Conservation (phyloP, 164 flowering plant genomes). For the Brasenia schreberi region DNA sequence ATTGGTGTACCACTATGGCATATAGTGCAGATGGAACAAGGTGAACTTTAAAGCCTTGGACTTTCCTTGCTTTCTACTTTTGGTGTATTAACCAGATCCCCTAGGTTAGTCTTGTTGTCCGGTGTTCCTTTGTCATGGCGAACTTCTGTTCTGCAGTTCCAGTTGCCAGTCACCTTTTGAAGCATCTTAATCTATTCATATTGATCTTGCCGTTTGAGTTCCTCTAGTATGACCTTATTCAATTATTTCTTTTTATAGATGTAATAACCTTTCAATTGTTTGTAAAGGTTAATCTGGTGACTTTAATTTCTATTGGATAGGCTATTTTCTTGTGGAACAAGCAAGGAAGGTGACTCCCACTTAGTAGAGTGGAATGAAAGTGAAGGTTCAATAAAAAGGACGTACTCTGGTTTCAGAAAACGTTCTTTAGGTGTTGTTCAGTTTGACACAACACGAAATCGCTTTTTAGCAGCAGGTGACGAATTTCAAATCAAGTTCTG, state of each 20-base stretch:
- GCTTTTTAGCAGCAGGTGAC: conserved; percentile 25
- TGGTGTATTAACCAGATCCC: background rate
- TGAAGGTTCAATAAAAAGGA: conserved; percentile 16
- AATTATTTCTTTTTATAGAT: no score
- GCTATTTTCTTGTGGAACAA: conserved; percentile 17
- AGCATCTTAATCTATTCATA: background rate
- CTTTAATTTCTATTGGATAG: background rate
- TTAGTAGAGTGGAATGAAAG: conserved; percentile 16
- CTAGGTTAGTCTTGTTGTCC: background rate
- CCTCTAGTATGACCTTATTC: background rate
- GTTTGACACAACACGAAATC: conserved; percentile 16
- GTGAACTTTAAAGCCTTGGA: conserved; percentile 8
- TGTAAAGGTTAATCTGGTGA: background rate
- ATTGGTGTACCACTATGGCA: conserved; percentile 38
- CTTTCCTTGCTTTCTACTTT: no score
- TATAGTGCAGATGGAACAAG: conserved; percentile 52
- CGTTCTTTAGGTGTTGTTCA: conserved; percentile 18
- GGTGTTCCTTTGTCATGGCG: background rate
- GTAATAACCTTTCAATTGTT: background rate
- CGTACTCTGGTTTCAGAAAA: conserved; percentile 19
- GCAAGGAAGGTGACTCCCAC: conserved; percentile 19
- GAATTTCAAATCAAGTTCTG: conserved; percentile 26
- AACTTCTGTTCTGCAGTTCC: background rate
- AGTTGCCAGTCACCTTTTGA: background rate
- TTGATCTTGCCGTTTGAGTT: background rate